These are phyloP conservation scores for Alternaria triticimaculans DNA, from an alignment of 2,329 filamentous ascomycete species.

Conservation along the genomic window DNA sequence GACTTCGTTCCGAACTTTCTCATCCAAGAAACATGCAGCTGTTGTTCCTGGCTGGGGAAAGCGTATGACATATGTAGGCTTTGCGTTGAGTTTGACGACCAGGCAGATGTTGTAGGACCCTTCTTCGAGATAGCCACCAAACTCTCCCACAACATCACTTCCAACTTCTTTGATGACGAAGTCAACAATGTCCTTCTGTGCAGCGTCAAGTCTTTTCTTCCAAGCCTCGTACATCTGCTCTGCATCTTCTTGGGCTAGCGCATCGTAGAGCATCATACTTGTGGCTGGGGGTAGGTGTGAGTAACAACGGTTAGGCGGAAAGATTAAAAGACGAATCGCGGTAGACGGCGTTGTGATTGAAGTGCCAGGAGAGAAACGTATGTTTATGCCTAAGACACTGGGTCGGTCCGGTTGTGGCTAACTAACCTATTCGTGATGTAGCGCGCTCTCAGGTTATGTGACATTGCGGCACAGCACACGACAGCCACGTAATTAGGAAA, in stretches of 20 bases:
- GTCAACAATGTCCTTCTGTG: background rate
- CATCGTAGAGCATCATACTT: background rate
- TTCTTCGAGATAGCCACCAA: background rate
- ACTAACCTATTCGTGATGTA: background rate
- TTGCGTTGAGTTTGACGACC: background rate
- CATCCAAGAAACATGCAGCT: background rate
- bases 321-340: no score
- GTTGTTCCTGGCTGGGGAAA: background rate
- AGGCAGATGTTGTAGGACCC: background rate
- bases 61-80: background rate
- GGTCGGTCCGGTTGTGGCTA: background rate
- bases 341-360: no score
- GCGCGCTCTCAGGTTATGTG: background rate
- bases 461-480: background rate
- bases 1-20: background rate
- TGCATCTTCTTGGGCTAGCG: background rate
- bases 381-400: no score
- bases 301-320: no score
- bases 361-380: no score
- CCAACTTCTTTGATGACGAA: background rate
- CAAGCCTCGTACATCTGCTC: background rate
- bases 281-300: background rate
- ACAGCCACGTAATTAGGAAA: background rate
- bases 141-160: background rate
- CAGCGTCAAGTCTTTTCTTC: background rate